Conservation (phyloP, 106 monocot species). For the Ottelia alismoides region DNA sequence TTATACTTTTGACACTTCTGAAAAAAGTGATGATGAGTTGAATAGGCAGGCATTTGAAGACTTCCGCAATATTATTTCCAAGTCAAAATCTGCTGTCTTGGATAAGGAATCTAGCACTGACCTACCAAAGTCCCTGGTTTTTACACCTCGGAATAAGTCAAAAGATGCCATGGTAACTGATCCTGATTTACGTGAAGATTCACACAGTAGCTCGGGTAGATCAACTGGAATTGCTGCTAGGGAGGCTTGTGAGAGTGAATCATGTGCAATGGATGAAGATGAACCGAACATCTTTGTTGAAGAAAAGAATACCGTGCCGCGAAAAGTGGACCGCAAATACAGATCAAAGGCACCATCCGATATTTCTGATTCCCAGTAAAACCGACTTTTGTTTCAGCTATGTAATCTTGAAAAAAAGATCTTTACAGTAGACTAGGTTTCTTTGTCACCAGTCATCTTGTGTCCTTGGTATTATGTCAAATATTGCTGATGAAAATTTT, state of each 20-base stretch:
- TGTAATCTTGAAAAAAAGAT: too few relatives aligned
- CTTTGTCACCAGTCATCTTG: too few relatives aligned
- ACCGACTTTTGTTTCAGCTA: too few relatives aligned
- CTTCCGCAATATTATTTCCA: slow-evolving; percentile 41
- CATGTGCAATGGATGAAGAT: slow-evolving; percentile 65
- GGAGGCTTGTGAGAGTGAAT: slow-evolving; percentile 28
- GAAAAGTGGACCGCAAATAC: slow-evolving; percentile 29
- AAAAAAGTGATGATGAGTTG: slow-evolving; percentile 26
- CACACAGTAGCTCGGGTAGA: background rate
- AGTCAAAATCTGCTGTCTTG: slow-evolving; percentile 14
- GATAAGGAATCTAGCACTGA: slow-evolving; percentile 23
- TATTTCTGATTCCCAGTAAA: background rate
- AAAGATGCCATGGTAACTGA: slow-evolving; percentile 31
- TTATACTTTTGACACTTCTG: slow-evolving; percentile 50
- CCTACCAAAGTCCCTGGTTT: slow-evolving; percentile 47
- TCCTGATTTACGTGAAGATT: slow-evolving; percentile 4
- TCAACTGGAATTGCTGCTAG: slow-evolving; percentile 22
- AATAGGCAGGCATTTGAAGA: slow-evolving; percentile 67
- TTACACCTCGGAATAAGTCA: slow-evolving; percentile 60
- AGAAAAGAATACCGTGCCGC: background rate
- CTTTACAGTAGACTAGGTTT: too few relatives aligned
- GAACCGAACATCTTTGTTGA: background rate
- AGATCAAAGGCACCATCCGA: slow-evolving; percentile 19
- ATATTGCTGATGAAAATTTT: too few relatives aligned
- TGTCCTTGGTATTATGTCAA: too few relatives aligned